These are phyloP conservation scores for Lobosporangium transversale DNA, from an alignment of 192 early-diverging fungal species.

Conservation along the genomic window DNA sequence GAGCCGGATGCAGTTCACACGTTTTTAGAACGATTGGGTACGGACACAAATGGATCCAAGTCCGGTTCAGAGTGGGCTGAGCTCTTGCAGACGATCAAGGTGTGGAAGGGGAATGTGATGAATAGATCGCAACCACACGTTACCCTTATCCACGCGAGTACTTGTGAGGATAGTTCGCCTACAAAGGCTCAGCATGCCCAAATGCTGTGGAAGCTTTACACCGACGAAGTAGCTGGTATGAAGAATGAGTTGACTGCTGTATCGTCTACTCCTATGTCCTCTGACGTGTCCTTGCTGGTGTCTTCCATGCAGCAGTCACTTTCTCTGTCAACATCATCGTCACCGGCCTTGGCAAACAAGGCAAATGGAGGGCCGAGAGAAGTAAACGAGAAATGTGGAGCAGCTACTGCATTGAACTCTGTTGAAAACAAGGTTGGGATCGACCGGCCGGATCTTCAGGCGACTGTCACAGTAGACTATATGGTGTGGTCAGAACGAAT, in stretches of 20 bases:
- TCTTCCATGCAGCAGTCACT: not conserved
- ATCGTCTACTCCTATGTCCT: not conserved
- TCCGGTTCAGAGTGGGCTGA: conserved; percentile 11
- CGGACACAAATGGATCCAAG: not conserved
- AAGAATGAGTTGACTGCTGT: not conserved
- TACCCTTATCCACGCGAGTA: conserved; percentile 59
- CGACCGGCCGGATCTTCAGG: conserved; percentile 32
- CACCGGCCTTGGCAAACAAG: not conserved
- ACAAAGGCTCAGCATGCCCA: conserved; percentile 45
- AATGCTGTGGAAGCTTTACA: conserved; percentile 23
- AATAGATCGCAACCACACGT: conserved; percentile 54
- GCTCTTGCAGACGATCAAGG: conserved; percentile 20
- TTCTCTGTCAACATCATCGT: not conserved
- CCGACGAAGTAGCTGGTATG: conserved; percentile 7
- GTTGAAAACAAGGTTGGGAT: not conserved
- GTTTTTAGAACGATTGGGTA: conserved; percentile 53
- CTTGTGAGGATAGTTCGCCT: conserved; percentile 25
- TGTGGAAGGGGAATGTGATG: conserved; percentile 25
- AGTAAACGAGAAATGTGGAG: too few relatives aligned
- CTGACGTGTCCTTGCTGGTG: not conserved
- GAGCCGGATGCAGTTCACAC: conserved; percentile 5
- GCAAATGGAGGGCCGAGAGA: too few relatives aligned
- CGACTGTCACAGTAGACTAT: conserved; percentile 53
- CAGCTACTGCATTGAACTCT: not conserved
- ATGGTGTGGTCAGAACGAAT: conserved; percentile 61